Base-by-base conservation (phyloP, 352 stramenopile genomes). In the Bremia lactucae region DNA sequence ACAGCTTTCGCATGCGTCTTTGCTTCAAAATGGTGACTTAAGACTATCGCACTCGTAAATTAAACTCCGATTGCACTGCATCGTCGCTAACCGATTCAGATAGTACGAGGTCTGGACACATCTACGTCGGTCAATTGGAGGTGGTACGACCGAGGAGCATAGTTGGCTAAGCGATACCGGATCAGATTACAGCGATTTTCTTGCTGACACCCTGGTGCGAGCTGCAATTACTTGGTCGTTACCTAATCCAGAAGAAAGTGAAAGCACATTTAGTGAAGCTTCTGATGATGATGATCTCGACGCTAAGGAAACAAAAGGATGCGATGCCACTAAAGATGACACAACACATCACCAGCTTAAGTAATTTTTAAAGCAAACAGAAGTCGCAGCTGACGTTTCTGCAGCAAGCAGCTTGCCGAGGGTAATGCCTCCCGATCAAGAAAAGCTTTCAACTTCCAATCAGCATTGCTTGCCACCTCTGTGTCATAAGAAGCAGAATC, bases 131-230 rank as follows among this genome's bases (percentile, higher is more conserved):
- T 74, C 66, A 2, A 48, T 60, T 16, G 64, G 72, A 25, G 49
- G 54, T 15, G 42, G 33, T 13, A 39, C 62, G 25, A 55, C 31
- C 36, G 49, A 83, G 14, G 64, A 85, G 4, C 59, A 65, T 38
- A 80, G 62, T 18, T 86, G 78, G 73, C 61, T 62, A 35, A 87
- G 73, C 31, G 79, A 90, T 47, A 62, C 67, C 11, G 77, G 67
- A 2, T 87, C 73, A 0, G 71, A 89, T 50, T 87, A 85, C 39
- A 87, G 66, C 36, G 76, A 87, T 47, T 86, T 87, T 26, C 46
- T 89, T 5, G 61, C 65, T 0, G 76, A 89, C 35, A 71, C 76
- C n/a, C 71, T 87, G 31, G 80, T 89, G 76, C 66, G 76, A 40
- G 73, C 76, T 14, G 76, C 73, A 5, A 82, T 89, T 34, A 76